These are phyloP conservation scores for Suillus weaverae DNA, from an alignment of 768 basidiomycete genomes.

Conservation along the genomic window DNA sequence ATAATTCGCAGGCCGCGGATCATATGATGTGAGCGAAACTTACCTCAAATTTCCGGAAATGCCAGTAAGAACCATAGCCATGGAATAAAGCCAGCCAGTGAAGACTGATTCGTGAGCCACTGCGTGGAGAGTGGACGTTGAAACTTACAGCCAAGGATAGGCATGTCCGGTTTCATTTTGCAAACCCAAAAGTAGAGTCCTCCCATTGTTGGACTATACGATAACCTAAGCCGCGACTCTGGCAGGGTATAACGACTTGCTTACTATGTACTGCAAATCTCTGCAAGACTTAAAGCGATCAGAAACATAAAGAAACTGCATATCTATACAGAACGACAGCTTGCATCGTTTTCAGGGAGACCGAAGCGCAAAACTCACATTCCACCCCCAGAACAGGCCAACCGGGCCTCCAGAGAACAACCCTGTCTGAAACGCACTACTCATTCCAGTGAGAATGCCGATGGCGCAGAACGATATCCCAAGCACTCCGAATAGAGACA, in stretches of 20 bases:
- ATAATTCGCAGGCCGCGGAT: neutral
- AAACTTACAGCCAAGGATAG: slow-evolving; percentile 52
- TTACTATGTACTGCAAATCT: slow-evolving; percentile 60
- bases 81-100: slow-evolving; percentile 62
- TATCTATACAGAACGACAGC: slow-evolving; percentile 31
- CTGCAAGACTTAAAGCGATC: slow-evolving; percentile 55
- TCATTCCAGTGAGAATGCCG: slow-evolving; percentile 62
- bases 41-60: slow-evolving; percentile 58
- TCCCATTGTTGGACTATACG: slow-evolving; percentile 50
- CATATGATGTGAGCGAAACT: neutral
- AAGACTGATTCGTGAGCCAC: slow-evolving; percentile 23
- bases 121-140: neutral
- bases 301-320: slow-evolving; percentile 61
- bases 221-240: slow-evolving; percentile 1
- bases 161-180: slow-evolving; percentile 55
- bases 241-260: slow-evolving; percentile 12
- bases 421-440: slow-evolving; percentile 59
- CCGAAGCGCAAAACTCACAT: slow-evolving; percentile 35
- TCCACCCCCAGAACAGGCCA: slow-evolving; percentile 65
- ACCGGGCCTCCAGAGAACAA: slow-evolving; percentile 58
- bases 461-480: slow-evolving; percentile 63
- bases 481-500: slow-evolving; percentile 58
- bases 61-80: slow-evolving; percentile 59
- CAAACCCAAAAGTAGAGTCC: slow-evolving; percentile 66
- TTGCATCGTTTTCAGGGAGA: neutral